Conservation (phyloP, 108 stramenopile species). For the Epithemia pelagica region DNA sequence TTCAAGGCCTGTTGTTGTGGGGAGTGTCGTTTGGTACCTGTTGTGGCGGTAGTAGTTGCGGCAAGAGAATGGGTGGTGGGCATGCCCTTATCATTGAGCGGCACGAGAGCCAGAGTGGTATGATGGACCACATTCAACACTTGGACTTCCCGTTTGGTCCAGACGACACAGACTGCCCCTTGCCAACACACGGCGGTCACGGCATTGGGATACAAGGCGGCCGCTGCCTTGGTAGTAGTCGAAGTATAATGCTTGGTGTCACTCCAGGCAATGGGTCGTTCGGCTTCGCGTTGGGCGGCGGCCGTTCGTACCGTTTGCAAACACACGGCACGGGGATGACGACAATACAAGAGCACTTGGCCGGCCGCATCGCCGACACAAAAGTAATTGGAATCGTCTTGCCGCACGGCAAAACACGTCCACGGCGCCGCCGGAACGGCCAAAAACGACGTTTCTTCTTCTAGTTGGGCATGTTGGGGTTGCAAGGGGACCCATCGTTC, state of each 20-base stretch:
- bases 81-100: not conserved
- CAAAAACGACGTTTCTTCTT: not conserved
- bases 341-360: not conserved
- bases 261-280: not conserved
- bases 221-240: not conserved
- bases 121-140: not conserved
- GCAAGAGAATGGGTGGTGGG: not conserved
- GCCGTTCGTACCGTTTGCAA: not conserved
- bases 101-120: not conserved
- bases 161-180: not conserved
- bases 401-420: not conserved
- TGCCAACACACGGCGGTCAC: constrained; percentile 5
- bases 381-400: not conserved
- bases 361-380: constrained; percentile 11
- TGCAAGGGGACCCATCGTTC: not conserved
- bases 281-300: constrained; percentile 4
- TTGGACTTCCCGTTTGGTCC: constrained; percentile 1
- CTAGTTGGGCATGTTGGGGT: not conserved
- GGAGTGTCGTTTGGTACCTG: not conserved
- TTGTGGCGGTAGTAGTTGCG: too few species aligned
- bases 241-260: not conserved
- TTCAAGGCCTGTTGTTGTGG: not conserved
- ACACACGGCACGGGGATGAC: not conserved
- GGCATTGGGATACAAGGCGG: constrained; percentile 8
- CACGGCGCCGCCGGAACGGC: not conserved